phyloP scores from a whole-genome alignment of 148 eudicot species.

The Arctostaphylos glauca region DNA sequence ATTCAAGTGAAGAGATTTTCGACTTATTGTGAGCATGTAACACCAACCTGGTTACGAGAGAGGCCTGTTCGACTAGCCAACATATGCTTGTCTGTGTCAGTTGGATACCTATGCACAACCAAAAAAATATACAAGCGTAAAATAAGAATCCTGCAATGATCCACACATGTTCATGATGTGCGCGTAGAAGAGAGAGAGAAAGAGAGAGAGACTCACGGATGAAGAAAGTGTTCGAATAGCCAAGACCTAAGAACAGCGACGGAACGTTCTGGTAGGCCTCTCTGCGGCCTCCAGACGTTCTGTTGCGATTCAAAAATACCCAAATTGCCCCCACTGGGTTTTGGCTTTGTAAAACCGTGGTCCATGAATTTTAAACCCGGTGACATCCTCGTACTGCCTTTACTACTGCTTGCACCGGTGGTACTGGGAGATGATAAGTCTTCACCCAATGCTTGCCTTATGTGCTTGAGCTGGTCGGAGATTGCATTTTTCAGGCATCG shows the following conservation, averaged over 20 bases:
- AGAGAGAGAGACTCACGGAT: conserved; percentile 36
- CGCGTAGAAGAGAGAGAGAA: conserved; percentile 1
- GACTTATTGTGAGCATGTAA: no score
- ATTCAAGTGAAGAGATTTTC: no score
- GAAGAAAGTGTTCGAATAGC: conserved; percentile 60
- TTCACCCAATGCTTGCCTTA: conserved; percentile 34
- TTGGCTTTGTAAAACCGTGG: conserved; percentile 28
- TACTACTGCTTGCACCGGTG: conserved; percentile 28
- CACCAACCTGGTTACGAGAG: conserved; percentile 43
- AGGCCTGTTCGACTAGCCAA: conserved; percentile 47
- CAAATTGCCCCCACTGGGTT: conserved; percentile 17
- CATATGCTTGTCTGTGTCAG: conserved; percentile 48
- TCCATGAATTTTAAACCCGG: conserved; percentile 31
- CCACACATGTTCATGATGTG: background rate
- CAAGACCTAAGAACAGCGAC: conserved; percentile 45
- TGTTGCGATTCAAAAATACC: conserved; percentile 32
- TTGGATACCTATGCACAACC: conserved; percentile 36
- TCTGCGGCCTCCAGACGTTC: conserved; percentile 49
- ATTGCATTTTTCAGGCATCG: conserved; percentile 36
- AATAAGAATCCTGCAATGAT: background rate
- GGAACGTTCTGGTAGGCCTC: conserved; percentile 52
- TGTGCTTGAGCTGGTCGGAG: conserved; percentile 31
- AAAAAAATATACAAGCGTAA: background rate
- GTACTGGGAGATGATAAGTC: conserved; percentile 27
- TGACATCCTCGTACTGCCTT: conserved; percentile 15